These are phyloP conservation scores for Bipolaris gigantea DNA, from an alignment of 2,329 filamentous ascomycete genomes.

Conservation along the genomic window DNA sequence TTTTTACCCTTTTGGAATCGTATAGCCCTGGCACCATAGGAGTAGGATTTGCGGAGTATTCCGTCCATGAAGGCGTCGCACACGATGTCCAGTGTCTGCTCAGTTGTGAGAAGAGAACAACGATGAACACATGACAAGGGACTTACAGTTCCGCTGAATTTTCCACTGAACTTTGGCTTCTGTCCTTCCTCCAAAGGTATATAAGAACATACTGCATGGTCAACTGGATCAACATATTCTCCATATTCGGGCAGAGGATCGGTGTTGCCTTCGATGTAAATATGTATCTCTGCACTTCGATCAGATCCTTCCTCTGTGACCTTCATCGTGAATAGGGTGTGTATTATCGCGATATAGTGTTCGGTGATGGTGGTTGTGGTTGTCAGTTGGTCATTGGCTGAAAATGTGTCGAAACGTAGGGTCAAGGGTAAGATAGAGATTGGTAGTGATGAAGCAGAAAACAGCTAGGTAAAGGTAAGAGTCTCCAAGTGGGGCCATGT, in stretches of 20 bases:
- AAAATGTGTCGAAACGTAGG: too few species aligned
- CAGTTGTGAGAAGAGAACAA: not conserved
- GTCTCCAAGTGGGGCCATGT: not conserved
- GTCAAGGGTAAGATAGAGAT: not conserved
- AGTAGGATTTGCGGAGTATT: constrained; percentile 27
- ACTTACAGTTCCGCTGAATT: constrained; percentile 39
- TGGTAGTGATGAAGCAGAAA: not conserved
- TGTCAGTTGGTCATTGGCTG: too few species aligned
- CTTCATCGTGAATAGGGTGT: constrained; percentile 40
- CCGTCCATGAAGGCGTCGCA: constrained; percentile 47
- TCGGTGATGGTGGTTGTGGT: too few species aligned
- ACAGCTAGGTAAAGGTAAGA: not conserved
- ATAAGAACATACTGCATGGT: constrained; percentile 41
- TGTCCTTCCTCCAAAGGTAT: constrained; percentile 40
- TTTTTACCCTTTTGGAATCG: constrained; percentile 26
- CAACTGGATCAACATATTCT: constrained; percentile 27
- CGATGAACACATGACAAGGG: not conserved
- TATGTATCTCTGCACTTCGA: constrained; percentile 35
- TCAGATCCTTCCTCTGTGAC: constrained; percentile 40
- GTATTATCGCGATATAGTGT: too few species aligned
- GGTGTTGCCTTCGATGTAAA: constrained; percentile 29
- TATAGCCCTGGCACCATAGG: constrained; percentile 12
- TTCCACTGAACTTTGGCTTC: constrained; percentile 34
- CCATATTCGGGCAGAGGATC: constrained; percentile 39
- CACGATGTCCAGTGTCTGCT: constrained; percentile 27